Base-by-base conservation (phyloP, 495 filamentous ascomycete genomes). In the Neurospora cerealis region DNA sequence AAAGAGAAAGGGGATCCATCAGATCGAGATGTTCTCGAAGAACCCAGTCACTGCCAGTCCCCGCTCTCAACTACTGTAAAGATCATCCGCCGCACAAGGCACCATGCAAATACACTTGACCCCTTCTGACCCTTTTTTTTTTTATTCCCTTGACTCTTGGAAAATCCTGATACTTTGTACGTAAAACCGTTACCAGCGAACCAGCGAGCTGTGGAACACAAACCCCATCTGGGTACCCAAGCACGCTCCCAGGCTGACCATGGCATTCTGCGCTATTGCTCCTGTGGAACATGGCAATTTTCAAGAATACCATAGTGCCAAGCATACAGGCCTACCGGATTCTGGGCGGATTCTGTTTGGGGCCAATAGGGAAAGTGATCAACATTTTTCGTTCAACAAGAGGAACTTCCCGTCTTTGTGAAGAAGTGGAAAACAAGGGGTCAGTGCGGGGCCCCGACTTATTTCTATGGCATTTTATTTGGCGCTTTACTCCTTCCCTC, bases 241-340 rank as follows among this genome's bases (percentile, higher is more conserved):
- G 21, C 46, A 54, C 17, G 28, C 28, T 34, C 28, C 66, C 69
- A 70, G 41, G 32, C 69, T 38, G n/a, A 70, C 21, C 72, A 73
- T 24, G 34, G 60, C 19, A 77, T 77, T 79, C 48, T 60, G 70
- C 54, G 54, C 54, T 66, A 34, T 66, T 34, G 54, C 54, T 34
- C 36, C 38, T 69, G 74, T 73, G 73, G 60, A 75, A 78, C 76
- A 79, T 78, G 77, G 77, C 70, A 66, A 79, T 75, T 79, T 73
- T 42, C 32, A 32, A 76, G 44, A 79, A 77, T 76, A 69, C 77
- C 77, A 78, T 78, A 66, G 40, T 41, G 40, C 40, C 38, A 42
- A 5, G 36, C 34, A 4, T 15, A 28, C 41, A 46, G 70, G 41
- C 39, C 70, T 24, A 48, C 28, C 42, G 39, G 28, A 54, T 42